Evolutionary conservation across 306 rosid genomes (phyloP).

Genomic region (Quercus glauca): DNA sequence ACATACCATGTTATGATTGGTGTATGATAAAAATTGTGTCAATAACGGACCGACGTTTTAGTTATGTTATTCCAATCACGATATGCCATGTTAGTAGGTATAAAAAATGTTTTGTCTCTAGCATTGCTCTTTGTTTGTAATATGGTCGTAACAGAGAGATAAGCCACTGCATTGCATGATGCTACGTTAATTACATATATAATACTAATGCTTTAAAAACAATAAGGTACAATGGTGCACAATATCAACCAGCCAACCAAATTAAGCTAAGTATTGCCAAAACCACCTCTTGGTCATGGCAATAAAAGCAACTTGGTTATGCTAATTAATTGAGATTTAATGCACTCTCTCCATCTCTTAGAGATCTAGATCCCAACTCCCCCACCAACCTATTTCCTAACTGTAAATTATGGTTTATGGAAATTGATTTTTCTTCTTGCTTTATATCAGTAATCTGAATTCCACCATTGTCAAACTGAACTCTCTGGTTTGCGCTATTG

Average conservation of each 20-base stretch:
- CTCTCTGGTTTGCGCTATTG: conserved; percentile 22
- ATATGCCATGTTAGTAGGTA: too few species aligned
- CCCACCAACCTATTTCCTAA: conserved; percentile 16
- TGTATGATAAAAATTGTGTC: too few species aligned
- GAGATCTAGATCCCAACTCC: conserved; percentile 16
- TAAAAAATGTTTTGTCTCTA: too few species aligned
- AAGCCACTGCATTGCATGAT: neutral
- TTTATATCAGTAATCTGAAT: conserved; percentile 17
- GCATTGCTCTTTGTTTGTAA: neutral
- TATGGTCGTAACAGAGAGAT: neutral
- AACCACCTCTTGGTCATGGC: conserved; percentile 7
- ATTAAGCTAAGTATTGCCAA: conserved; percentile 2
- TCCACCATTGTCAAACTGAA: conserved; percentile 30
- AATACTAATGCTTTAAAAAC: neutral
- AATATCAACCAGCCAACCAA: conserved; percentile 7
- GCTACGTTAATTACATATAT: neutral
- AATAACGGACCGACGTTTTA: too few species aligned
- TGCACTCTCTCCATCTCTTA: conserved; percentile 27
- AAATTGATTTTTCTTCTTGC: conserved; percentile 32
- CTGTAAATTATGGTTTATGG: conserved; percentile 21
- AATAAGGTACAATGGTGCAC: neutral
- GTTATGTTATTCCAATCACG: too few species aligned
- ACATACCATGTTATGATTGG: too few species aligned
- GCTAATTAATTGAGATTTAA: conserved; percentile 33
- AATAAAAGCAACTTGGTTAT: conserved; percentile 16